Base-by-base conservation (phyloP, 2,329 filamentous ascomycete genomes). In the Aspergillus sclerotialis region DNA sequence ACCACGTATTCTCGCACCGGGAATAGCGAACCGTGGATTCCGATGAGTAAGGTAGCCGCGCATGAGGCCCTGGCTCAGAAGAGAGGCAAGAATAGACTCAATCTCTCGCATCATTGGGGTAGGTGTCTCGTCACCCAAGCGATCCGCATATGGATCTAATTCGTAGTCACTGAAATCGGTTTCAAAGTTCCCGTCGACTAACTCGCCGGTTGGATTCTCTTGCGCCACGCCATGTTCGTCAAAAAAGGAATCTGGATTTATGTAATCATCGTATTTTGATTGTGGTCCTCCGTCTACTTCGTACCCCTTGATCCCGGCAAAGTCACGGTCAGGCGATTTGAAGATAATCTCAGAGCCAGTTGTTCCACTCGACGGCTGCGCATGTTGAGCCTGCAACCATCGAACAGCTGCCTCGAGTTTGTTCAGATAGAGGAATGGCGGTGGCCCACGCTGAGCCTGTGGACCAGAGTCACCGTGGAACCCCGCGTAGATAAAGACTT, bases 41-140 rank as follows among this genome's bases (percentile, higher is more conserved):
- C 75, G 75, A 50, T 93, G 86, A 11, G 84, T 84, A 17, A 95
- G 74, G 52, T 89, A 95, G 2, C 89, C 90, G 46, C 82, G 79
- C 55, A 95, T 70, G 15, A 94, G 67, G 1, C 84, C 85, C 59
- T 94, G 85, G 32, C 83, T 78, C 13, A 93, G 75, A 9, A 95
- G 72, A 8, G 80, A 81, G 0, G 84, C 77, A 9, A 93, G 72
- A 31, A 85, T 78, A 28, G 78, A 78, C 61, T 94, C 87, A n/a
- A 93, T 69, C 46, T 86, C 81, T 10, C 46, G 50, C 51, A 64
- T 56, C 32, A 64, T 76, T 70, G 21, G 80, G 67, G 42, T 63
- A 34, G 46, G 45, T 11, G 46, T 44, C 5, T 26, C 29, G 12
- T 50, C 38, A 19, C 43, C 40, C 13, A 45, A 32, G 3, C 42